phyloP scores from a whole-genome alignment of 352 stramenopile genomes.

The Phytopythium oedochilum region DNA sequence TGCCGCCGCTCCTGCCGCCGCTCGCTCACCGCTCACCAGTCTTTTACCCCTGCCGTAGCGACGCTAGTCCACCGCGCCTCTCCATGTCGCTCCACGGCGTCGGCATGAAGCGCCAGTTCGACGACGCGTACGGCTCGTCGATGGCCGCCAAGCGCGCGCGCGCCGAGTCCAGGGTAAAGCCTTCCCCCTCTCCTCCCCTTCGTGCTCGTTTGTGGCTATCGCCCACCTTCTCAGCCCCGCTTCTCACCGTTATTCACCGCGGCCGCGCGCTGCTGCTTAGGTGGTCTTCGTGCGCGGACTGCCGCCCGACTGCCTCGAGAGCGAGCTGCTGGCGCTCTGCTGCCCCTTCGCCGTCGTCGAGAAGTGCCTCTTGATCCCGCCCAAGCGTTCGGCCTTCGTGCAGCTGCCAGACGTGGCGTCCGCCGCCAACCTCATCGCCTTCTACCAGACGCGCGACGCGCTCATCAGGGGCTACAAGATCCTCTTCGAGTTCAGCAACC shows the following conservation, averaged over 20 bases:
- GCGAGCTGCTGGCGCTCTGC: conserved; percentile 75
- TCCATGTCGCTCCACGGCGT: neutral
- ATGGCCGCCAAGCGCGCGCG: conserved; percentile 31
- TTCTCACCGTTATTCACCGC: too few species aligned
- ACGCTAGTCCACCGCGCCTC: neutral
- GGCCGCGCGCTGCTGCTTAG: conserved; percentile 12
- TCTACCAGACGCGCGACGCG: conserved; percentile 73
- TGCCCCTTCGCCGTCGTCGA: conserved; percentile 80
- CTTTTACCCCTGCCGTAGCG: neutral
- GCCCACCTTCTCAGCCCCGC: conserved; percentile 13
- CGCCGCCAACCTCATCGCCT: conserved; percentile 67
- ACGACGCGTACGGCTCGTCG: conserved; percentile 20
- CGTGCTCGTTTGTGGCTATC: neutral
- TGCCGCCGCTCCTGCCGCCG: neutral
- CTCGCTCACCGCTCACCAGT: neutral
- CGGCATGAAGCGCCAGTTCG: conserved; percentile 43
- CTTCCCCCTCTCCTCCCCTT: neutral
- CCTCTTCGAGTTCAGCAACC: conserved; percentile 71
- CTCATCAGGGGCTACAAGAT: conserved; percentile 78
- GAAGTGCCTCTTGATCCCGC: conserved; percentile 68
- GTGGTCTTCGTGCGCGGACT: conserved; percentile 77
- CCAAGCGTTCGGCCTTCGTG: conserved; percentile 77
- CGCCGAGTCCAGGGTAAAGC: conserved; percentile 49
- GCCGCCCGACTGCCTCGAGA: conserved; percentile 74
- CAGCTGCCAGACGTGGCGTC: conserved; percentile 63